Evolutionary conservation across 768 basidiomycete genomes (phyloP).

Genomic region (Chiua virens): DNA sequence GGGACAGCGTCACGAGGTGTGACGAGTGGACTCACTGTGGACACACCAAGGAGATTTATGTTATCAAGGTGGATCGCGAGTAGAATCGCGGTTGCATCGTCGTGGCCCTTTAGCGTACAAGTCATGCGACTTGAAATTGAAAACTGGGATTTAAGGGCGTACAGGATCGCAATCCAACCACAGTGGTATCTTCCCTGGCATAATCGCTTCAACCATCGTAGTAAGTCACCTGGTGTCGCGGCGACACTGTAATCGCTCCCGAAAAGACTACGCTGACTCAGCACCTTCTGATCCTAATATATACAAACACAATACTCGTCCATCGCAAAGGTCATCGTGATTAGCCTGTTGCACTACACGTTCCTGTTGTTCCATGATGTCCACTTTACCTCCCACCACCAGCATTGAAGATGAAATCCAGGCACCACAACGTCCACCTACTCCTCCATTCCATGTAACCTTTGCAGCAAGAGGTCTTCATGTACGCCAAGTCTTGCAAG

Average conservation of each 20-base stretch:
- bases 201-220: neutral
- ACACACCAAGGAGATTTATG: conserved; percentile 76
- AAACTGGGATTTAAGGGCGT: conserved; percentile 17
- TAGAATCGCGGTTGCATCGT: conserved; percentile 84
- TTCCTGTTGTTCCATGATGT: conserved; percentile 27
- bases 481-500: conserved; percentile 42
- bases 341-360: neutral
- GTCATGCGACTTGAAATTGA: neutral
- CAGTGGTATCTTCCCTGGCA: conserved; percentile 26
- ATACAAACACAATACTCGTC: conserved; percentile 15
- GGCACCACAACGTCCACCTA: conserved; percentile 59
- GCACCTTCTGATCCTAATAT: conserved; percentile 23
- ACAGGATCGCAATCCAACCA: conserved; percentile 74
- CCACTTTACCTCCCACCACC: conserved; percentile 17
- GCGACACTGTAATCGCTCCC: too few species aligned
- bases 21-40: conserved; percentile 53
- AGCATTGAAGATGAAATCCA: conserved; percentile 57
- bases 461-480: conserved; percentile 71
- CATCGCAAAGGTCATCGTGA: too few species aligned
- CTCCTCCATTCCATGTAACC: conserved; percentile 71
- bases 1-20: neutral
- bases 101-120: conserved; percentile 63
- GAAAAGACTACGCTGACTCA: conserved; percentile 3
- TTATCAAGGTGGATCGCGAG: conserved; percentile 66
- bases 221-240: too few species aligned